Evolutionary conservation across 495 filamentous ascomycete species (phyloP).

Genomic region (Neurospora tetrasperma): DNA sequence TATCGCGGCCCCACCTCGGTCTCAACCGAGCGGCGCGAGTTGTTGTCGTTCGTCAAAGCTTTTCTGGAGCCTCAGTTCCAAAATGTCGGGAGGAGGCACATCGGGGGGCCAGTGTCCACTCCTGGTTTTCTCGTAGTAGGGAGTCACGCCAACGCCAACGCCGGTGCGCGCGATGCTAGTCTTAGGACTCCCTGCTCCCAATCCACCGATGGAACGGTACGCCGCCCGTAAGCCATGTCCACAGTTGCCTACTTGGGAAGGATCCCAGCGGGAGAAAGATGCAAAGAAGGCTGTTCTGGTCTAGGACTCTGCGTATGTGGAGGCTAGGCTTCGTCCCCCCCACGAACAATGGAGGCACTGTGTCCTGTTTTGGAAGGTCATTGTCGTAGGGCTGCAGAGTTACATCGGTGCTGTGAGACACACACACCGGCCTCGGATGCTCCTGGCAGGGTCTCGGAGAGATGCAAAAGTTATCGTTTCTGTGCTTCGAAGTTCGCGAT

Average conservation of each 20-base stretch:
- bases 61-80: not conserved
- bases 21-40: not conserved
- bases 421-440: not conserved
- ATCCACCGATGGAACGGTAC: not conserved
- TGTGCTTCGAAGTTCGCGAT: not conserved
- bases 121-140: not conserved
- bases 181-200: not conserved
- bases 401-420: not conserved
- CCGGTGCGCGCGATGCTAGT: not conserved
- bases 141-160: no score
- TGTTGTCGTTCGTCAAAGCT: not conserved
- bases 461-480: not conserved
- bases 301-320: not conserved
- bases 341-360: not conserved
- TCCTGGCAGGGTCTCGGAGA: not conserved
- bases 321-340: not conserved
- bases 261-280: not conserved
- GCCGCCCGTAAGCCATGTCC: not conserved
- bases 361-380: not conserved
- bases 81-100: not conserved
- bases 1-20: not conserved
- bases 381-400: not conserved
- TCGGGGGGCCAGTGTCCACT: not conserved
- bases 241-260: no score
- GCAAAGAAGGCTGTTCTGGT: not conserved